phyloP scores from a whole-genome alignment of 2,329 filamentous ascomycete genomes.

The Escovopsis sp. region DNA sequence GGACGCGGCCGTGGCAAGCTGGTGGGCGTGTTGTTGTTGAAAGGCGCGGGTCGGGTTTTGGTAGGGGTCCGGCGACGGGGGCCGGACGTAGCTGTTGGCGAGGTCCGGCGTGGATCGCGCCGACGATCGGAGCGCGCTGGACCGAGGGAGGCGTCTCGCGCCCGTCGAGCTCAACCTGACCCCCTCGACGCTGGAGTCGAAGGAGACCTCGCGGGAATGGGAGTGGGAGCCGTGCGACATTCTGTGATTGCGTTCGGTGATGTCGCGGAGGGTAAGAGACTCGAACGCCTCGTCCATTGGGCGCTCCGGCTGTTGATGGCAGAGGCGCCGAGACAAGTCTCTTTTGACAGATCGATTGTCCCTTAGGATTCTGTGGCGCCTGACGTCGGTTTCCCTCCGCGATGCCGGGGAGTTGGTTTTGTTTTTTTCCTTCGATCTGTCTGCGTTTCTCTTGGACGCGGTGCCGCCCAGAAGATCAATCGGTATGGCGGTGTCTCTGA shows the following conservation, averaged over 20 bases:
- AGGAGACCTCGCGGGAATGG: conserved; percentile 8
- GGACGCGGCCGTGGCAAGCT: conserved; percentile 9
- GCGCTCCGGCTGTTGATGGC: not conserved
- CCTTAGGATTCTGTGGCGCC: no score
- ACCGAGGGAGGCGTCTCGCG: conserved; percentile 19
- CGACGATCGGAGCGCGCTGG: conserved; percentile 13
- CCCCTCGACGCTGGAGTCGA: conserved; percentile 23
- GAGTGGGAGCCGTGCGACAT: not conserved
- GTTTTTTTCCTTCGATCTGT: no score
- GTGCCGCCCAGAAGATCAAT: no score
- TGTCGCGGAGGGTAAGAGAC: not conserved
- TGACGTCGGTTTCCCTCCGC: no score
- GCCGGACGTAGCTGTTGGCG: conserved; percentile 23
- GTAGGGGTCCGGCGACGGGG: conserved; percentile 21
- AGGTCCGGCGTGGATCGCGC: conserved; percentile 22
- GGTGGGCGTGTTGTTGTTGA: conserved; percentile 12
- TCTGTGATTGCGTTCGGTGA: not conserved
- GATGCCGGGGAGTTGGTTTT: no score
- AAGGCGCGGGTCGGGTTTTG: conserved; percentile 9
- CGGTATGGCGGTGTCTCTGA: no score
- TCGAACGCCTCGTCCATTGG: not conserved
- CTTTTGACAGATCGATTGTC: no score
- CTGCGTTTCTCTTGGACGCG: no score
- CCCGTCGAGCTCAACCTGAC: conserved; percentile 19
- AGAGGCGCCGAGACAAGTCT: no score